Evolutionary conservation across 495 filamentous ascomycete species (phyloP), one percentile per base, ranked within the genome.

Genomic region (Trichoderma reesei): DNA sequence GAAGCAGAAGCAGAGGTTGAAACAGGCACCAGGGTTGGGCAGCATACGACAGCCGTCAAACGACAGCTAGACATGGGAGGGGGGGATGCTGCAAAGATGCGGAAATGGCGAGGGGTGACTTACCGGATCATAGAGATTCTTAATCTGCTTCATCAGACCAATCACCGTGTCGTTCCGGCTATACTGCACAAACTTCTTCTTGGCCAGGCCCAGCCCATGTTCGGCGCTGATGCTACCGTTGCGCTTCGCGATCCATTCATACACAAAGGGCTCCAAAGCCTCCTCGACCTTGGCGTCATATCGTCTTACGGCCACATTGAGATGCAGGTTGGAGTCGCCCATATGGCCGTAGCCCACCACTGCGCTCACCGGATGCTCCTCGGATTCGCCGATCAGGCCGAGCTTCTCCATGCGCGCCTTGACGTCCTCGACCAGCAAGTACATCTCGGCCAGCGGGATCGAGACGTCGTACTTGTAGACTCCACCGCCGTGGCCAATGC

Each of bases 401-500:
- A 85, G 84, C 36, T 84, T 78, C 3, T 81, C 83, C 36, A 98
- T 78, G 11, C 87, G 84, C 61, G 83, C 84, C 64, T 84, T 81
- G 41, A 86, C 87, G 67, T 96, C 94, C 64, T 92, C 89, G 8
- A 98, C 95, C 20, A 98, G 81, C 66, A 82, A 76, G 74, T 98
- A 98, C 68, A 98, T 82, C 65, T 95, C 85, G n/a, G 82, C 72
- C 9, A 98, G 77, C 6, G 94, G 94, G 62, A 98, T 95, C 16
- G 94, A 98, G 6, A 98, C 82, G 71, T 98, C 94, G 75, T 98
- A 98, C 76, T 98, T 98, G 83, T 98, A 98, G 34, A 92, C 91
- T 9, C 93, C 94, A 37, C 94, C 94, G 76, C 90, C 91, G 72
- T 98, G 93, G 66, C 91, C 88, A 36, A 92, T 74, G 33, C 83